phyloP scores from a whole-genome alignment of 1,139 yeast genomes.

The Tardiomyces depauwii region DNA sequence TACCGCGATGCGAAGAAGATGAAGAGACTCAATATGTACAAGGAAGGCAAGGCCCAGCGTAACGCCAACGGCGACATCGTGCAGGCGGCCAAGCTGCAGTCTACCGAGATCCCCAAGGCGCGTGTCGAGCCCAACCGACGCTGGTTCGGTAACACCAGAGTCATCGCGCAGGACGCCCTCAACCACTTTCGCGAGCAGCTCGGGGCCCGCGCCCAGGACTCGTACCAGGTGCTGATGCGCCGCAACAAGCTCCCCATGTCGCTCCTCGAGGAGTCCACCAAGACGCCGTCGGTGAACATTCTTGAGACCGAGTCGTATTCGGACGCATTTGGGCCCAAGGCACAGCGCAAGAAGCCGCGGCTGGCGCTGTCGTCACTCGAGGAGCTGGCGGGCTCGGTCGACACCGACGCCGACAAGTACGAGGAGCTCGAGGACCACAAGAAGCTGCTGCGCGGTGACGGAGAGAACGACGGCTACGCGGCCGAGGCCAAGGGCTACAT shows the following conservation, averaged over 20 bases:
- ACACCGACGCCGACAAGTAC: conserved; percentile 45
- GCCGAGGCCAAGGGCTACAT: conserved; percentile 91
- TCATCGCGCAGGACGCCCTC: conserved; percentile 92
- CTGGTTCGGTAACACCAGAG: conserved; percentile 98
- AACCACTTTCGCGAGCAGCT: conserved; percentile 90
- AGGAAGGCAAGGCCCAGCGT: conserved; percentile 76
- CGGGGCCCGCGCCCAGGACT: conserved; percentile 76
- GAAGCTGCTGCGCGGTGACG: conserved; percentile 43
- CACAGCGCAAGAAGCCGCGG: conserved; percentile 87
- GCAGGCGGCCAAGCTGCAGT: conserved; percentile 80
- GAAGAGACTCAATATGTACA: conserved; percentile 84
- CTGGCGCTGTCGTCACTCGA: conserved; percentile 66
- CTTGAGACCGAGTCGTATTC: conserved; percentile 81
- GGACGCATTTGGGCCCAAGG: conserved; percentile 85
- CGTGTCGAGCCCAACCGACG: conserved; percentile 92
- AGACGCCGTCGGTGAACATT: conserved; percentile 68
- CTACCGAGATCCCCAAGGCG: conserved; percentile 80
- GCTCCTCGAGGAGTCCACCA: conserved; percentile 63
- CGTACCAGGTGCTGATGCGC: conserved; percentile 78
- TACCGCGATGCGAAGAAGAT: conserved; percentile 89
- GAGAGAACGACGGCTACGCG: conserved; percentile 50
- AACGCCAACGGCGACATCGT: conserved; percentile 82
- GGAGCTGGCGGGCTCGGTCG: conserved; percentile 61
- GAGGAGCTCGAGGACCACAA: conserved; percentile 62
- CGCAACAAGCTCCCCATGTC: conserved; percentile 96